A percentile compares a stretch with the other conserved stretches of the same genome.
Conservation (phyloP, 1,284 basidiomycete genomes). For the Ganoderma resinaceum region DNA sequence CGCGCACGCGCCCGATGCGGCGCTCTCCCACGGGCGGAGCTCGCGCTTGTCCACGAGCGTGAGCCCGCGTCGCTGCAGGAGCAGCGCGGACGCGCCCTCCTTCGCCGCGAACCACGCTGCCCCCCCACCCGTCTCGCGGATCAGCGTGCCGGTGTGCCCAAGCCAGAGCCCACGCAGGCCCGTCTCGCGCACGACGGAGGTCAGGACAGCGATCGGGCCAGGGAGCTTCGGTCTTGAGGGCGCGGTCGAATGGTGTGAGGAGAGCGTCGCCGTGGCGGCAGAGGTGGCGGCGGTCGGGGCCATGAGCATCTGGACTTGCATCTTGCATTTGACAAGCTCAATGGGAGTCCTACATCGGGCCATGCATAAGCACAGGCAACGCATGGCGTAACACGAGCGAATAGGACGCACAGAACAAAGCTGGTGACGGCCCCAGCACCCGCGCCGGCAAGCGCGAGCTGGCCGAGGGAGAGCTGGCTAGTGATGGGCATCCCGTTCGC, state of each 20-base stretch:
- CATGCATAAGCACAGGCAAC: background rate
- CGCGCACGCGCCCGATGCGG: constrained; percentile 85
- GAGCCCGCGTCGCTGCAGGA: constrained; percentile 53
- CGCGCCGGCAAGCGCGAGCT: constrained; percentile 79
- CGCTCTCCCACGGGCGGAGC: constrained; percentile 82
- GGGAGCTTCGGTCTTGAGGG: constrained; percentile 40
- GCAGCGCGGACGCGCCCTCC: constrained; percentile 70
- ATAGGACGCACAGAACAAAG: constrained; percentile 73
- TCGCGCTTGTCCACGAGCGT: constrained; percentile 49
- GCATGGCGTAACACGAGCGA: background rate
- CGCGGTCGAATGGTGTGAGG: constrained; percentile 29
- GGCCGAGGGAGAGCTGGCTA: constrained; percentile 59
- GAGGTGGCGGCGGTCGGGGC: constrained; percentile 37
- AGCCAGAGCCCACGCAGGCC: constrained; percentile 87
- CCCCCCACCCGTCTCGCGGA: constrained; percentile 89
- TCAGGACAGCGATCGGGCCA: constrained; percentile 77
- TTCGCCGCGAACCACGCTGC: constrained; percentile 91
- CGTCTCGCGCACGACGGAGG: constrained; percentile 65
- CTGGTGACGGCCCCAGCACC: constrained; percentile 85
- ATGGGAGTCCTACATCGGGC: constrained; percentile 73
- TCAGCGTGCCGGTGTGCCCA: constrained; percentile 85
- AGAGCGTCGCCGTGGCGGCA: constrained; percentile 28
- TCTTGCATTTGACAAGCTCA: constrained; percentile 93
- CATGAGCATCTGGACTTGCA: constrained; percentile 92
- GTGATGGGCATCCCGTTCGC: constrained; percentile 42